Base-by-base conservation (phyloP, 129 eudicot species). In the Flaveria ramosissima region DNA sequence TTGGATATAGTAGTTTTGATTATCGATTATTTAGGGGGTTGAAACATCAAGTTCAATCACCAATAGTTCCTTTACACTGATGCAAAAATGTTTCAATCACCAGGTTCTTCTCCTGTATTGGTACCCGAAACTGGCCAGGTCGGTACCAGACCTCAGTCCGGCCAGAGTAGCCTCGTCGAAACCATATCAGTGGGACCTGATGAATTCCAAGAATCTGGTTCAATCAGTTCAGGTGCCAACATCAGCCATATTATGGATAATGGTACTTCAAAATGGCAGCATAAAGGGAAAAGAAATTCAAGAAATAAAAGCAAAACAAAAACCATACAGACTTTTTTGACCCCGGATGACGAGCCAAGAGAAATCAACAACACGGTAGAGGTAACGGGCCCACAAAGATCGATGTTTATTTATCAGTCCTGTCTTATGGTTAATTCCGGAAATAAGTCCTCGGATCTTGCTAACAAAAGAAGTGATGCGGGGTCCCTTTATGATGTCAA, bases 251-350 rank as follows among this genome's bases (percentile, higher is more conserved):
- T 61, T 23, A 63, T 81, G 16, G 86, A 84, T 45, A 36, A 46
- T 68, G 86, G 88, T 42, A 74, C 90, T 55, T 90, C 97, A 27
- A 77, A 86, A 77, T 93, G 98, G 98, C 88, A 86, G 85, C 77
- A 57, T 42, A 93, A 90, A 84, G 89, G 97, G 66, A 93, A 87
- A 80, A 73, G 98, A 26, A 92, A 89, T 46, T 82, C 88, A 2
- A 86, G 96, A 59, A 77, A 72, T 65, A 71, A 67, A 48, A 80
- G 60, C 43, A 66, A 66, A 63, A 63, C 45, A 15, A 87, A 76
- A 82, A 74, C 47, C 63, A 69, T 72, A 19, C 81, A 68, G 69
- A 84, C 68, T 69, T 71, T 66, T 72, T 46, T 59, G 24, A 80
- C 73, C 12, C 46, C 57, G 2, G 78, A 80, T 19, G 76, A 79